Evolutionary conservation across 2,329 filamentous ascomycete genomes (phyloP), one percentile per base, ranked within the genome.

Genomic region (Diaporthe ilicicola): DNA sequence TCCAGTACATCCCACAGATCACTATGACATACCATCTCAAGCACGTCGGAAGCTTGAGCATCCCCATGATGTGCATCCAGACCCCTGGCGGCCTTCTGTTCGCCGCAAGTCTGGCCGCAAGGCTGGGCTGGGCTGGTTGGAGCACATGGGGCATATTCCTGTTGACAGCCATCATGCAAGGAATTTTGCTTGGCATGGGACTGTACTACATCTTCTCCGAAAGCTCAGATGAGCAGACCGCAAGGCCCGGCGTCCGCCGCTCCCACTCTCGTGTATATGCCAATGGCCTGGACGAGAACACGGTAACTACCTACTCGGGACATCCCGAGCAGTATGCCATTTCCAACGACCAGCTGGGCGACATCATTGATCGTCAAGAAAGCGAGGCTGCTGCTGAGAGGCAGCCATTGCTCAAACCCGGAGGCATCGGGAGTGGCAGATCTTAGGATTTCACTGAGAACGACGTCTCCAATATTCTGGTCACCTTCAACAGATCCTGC

Each of bases 11-110:
- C 19, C 96, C 96, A 0, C 96, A 99, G 82, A 97, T 99, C 74
- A 94, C 91, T 83, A 98, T 93, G 66, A 99, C 96, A 0, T 97
- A 93, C 82, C 88, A 86, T 66, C 85, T 98, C 70, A 93, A 95
- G 79, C 92, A 95, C 76, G 92, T 97, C 2, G 94, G 94, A 68
- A 97, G 94, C 79, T 84, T 99, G 76, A 97, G 94, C 77, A 96
- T 99, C 70, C 92, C 94, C 5, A 98, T 98, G 92, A 98, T 99
- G 95, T 93, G 93, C 79, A 97, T 99, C 42, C 96, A 99, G 81
- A 98, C 95, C 0, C 96, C 96, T 0, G 96, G 96, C 0, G 94
- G 94, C 71, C 91, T 97, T 75, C 84, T 99, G 8, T 98, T 97
- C 83, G 94, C 95, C 0, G 91, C 88, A 15, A 98, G 94, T 79